Evolutionary conservation across 768 basidiomycete species (phyloP).

Genomic region (Leccinellum luteum): DNA sequence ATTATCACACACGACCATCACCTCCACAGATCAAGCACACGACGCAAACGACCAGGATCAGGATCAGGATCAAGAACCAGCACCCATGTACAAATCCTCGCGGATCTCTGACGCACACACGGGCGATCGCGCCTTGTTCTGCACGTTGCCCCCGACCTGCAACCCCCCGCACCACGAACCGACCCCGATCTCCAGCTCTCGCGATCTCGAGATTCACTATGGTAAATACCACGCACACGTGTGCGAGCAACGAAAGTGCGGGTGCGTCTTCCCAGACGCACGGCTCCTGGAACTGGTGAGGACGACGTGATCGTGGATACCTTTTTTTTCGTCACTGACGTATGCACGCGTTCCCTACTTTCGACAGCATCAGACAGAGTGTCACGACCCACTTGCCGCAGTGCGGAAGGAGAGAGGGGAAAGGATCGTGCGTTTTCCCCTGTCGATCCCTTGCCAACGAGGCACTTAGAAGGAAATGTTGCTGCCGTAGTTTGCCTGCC

Average conservation of each 20-base stretch:
- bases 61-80: slow-evolving; percentile 18
- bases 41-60: neutral
- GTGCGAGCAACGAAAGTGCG: slow-evolving; percentile 66
- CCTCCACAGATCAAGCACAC: slow-evolving; percentile 1
- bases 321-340: slow-evolving; percentile 1
- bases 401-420: slow-evolving; percentile 76
- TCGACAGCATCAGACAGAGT: slow-evolving; percentile 76
- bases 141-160: slow-evolving; percentile 83
- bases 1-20: slow-evolving; percentile 29
- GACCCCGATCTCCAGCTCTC: slow-evolving; percentile 60
- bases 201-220: slow-evolving; percentile 81
- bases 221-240: slow-evolving; percentile 83
- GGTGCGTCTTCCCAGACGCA: slow-evolving; percentile 83
- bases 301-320: neutral
- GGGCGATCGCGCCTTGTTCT: slow-evolving; percentile 48
- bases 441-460: slow-evolving; percentile 13
- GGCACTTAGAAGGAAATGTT: neutral
- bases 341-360: neutral
- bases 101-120: slow-evolving; percentile 26
- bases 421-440: slow-evolving; percentile 59
- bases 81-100: slow-evolving; percentile 34
- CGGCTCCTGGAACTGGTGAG: slow-evolving; percentile 77
- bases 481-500: slow-evolving; percentile 73
- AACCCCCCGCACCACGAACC: slow-evolving; percentile 51
- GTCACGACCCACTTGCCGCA: slow-evolving; percentile 82